Evolutionary conservation across 2,329 filamentous ascomycete genomes (phyloP).

Genomic region (Hortaea sp.): DNA sequence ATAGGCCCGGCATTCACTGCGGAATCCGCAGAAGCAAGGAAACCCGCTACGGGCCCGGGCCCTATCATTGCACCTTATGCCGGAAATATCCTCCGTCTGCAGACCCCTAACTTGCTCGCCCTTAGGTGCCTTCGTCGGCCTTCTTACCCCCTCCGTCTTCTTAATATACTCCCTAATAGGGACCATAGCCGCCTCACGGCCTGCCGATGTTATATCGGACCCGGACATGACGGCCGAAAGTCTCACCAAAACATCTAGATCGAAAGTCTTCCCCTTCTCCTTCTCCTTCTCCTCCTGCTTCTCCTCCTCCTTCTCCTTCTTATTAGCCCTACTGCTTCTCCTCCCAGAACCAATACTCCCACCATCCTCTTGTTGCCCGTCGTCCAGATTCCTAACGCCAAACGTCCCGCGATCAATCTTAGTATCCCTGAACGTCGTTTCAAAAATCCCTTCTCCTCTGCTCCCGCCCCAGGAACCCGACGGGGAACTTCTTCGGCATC

Average conservation of each 20-base stretch:
- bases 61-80: slow-evolving; percentile 29
- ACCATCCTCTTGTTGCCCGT: not conserved
- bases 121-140: slow-evolving; percentile 50
- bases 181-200: slow-evolving; percentile 89
- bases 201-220: slow-evolving; percentile 94
- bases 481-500: slow-evolving; percentile 97
- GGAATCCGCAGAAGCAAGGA: not conserved
- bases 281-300: not conserved
- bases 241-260: slow-evolving; percentile 73
- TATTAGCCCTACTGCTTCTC: not conserved
- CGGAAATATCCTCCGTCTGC: slow-evolving; percentile 78
- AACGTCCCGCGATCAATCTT: slow-evolving; percentile 54
- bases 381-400: too few species aligned
- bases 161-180: slow-evolving; percentile 84
- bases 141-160: slow-evolving; percentile 50
- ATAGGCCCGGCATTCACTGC: too few species aligned
- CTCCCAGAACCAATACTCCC: too few species aligned
- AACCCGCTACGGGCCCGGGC: slow-evolving; percentile 5
- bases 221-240: slow-evolving; percentile 88
- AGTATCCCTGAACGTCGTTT: slow-evolving; percentile 76
- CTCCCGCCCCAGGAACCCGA: slow-evolving; percentile 66
- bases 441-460: slow-evolving; percentile 75
- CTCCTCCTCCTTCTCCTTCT: not conserved
- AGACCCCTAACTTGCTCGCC: slow-evolving; percentile 66
- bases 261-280: slow-evolving; percentile 45